Percentiles rank a stretch among this genome's conserved stretches.
These are phyloP conservation scores for Triticum aestivum DNA, from an alignment of 176 grass and related monocot species.

Conservation along the genomic window DNA sequence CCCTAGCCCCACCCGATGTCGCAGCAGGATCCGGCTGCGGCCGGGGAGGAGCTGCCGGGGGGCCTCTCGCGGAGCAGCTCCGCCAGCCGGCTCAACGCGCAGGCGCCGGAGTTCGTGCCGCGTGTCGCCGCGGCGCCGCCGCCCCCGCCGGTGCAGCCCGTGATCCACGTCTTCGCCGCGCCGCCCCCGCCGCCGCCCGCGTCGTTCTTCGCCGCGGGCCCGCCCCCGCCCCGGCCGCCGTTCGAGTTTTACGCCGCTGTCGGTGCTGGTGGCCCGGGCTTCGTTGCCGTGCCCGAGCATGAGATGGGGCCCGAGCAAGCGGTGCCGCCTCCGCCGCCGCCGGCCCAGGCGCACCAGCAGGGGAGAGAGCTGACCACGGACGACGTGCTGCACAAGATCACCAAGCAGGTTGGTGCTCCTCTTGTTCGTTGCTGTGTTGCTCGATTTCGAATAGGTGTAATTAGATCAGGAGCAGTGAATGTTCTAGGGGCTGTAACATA, in stretches of 20 bases:
- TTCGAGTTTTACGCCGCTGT: conserved; percentile 61
- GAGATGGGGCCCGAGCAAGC: conserved; percentile 36
- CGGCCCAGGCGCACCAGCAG: conserved; percentile 16
- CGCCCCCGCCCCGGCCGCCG: conserved; percentile 43
- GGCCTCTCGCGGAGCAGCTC: conserved; percentile 55
- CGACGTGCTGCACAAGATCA: conserved; percentile 79
- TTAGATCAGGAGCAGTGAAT: conserved; percentile 6
- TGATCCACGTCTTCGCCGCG: conserved; percentile 55
- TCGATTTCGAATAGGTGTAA: background rate
- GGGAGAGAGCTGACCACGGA: conserved; percentile 52
- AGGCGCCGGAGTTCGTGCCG: conserved; percentile 88
- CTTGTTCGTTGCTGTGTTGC: background rate
- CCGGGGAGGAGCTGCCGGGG: conserved; percentile 22
- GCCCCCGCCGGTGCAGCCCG: conserved; percentile 19
- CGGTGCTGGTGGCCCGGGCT: background rate
- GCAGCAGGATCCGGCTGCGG: conserved; percentile 45
- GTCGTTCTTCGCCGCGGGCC: conserved; percentile 46
- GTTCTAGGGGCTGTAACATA: too few species aligned
- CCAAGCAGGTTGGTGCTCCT: conserved; percentile 60
- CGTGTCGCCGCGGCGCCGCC: conserved; percentile 32
- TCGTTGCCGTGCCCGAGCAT: conserved; percentile 38
- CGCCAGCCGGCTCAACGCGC: conserved; percentile 76
- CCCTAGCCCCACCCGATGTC: conserved; percentile 57
- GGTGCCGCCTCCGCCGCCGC: background rate
- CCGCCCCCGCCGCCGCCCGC: conserved; percentile 33